Conservation (phyloP, 257 asterid genomes). For the Petunia axillaris region DNA sequence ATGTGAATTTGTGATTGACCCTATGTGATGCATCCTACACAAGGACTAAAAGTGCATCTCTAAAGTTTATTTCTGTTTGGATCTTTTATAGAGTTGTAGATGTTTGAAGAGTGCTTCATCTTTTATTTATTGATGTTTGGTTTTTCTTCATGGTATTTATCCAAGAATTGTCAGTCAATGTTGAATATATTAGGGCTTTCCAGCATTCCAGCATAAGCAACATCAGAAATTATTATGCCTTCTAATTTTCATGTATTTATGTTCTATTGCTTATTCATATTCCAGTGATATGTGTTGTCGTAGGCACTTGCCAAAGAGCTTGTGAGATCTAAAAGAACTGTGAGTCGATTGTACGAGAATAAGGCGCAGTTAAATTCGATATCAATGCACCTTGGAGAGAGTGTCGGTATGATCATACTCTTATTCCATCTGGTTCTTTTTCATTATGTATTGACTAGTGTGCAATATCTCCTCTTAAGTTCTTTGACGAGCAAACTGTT, state of each 20-base stretch:
- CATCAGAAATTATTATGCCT: not conserved
- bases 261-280: not conserved
- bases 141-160: not conserved
- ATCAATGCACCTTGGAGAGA: slow-evolving; percentile 98
- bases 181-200: not conserved
- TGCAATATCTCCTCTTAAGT: not conserved
- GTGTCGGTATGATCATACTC: slow-evolving; percentile 65
- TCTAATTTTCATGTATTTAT: not conserved
- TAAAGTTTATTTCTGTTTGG: not conserved
- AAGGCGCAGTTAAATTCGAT: slow-evolving; percentile 93
- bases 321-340: slow-evolving; percentile 81
- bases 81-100: not conserved
- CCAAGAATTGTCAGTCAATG: not conserved
- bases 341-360: slow-evolving; percentile 84
- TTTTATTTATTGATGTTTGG: not conserved
- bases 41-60: not conserved
- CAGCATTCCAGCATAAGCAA: not conserved
- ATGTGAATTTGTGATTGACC: no score
- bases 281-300: not conserved
- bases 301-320: slow-evolving; percentile 94
- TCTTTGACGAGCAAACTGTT: not conserved
- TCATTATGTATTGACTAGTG: not conserved
- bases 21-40: not conserved
- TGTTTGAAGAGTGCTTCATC: not conserved
- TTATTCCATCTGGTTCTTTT: not conserved